phyloP scores from a whole-genome alignment of 441 rosid species.

The Manihot esculenta region DNA sequence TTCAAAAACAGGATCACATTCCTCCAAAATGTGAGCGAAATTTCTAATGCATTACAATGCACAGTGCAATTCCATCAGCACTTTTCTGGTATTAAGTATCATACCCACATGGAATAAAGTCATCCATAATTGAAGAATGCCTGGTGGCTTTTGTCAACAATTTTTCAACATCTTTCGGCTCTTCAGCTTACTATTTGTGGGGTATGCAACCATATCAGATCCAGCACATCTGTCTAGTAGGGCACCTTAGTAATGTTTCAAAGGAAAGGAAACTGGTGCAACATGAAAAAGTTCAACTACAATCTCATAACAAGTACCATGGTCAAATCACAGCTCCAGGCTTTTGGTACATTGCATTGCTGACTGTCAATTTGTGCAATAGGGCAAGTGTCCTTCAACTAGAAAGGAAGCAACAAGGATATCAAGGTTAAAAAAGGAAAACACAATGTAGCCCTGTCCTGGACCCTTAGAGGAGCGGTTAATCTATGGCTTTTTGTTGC shows the following conservation, averaged over 20 bases:
- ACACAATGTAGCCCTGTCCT: neutral
- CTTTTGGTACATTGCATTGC: neutral
- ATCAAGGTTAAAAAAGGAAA: neutral
- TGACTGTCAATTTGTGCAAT: too few relatives aligned
- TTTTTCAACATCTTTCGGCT: constrained; percentile 27
- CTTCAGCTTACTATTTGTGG: constrained; percentile 19
- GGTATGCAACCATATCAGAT: constrained; percentile 11
- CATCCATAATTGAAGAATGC: constrained; percentile 12
- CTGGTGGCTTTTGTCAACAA: constrained; percentile 31
- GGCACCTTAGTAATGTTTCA: constrained; percentile 16
- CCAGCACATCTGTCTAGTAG: constrained; percentile 15
- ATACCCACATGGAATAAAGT: constrained; percentile 8
- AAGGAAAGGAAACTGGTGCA: constrained; percentile 2
- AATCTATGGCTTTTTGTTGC: neutral
- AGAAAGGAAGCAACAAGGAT: neutral
- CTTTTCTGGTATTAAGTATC: neutral
- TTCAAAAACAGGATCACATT: too few relatives aligned
- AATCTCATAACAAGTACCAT: neutral
- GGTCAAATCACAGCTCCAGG: neutral
- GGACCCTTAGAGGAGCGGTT: neutral
- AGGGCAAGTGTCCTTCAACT: too few relatives aligned
- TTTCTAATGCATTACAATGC: neutral
- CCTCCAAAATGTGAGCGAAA: too few relatives aligned
- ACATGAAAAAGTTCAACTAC: constrained; percentile 7
- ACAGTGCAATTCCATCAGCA: neutral